Conservation (phyloP, 1,284 basidiomycete genomes). For the Apiotrichum sp. region DNA sequence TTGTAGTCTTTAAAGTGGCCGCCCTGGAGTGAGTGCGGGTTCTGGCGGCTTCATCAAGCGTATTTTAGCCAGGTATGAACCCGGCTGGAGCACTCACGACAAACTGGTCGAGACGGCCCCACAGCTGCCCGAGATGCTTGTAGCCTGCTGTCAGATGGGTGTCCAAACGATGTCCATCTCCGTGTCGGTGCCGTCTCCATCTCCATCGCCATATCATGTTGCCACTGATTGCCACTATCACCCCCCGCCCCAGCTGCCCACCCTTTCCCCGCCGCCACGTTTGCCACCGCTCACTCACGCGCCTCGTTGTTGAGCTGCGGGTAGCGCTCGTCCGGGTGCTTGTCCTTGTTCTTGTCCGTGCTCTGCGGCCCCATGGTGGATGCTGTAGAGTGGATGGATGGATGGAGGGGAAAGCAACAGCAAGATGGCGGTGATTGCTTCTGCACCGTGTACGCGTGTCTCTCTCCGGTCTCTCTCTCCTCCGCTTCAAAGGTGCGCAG, state of each 20-base stretch:
- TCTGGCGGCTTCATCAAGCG: too few relatives aligned
- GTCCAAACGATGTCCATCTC: neutral
- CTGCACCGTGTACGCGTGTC: too few relatives aligned
- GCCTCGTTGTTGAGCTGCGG: constrained; percentile 59
- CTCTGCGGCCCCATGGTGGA: constrained; percentile 1
- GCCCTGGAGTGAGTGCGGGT: constrained; percentile 22
- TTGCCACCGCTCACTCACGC: constrained; percentile 20
- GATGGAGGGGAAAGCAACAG: neutral
- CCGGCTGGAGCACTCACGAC: constrained; percentile 41
- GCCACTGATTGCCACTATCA: neutral
- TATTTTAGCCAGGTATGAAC: too few relatives aligned
- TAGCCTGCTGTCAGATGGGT: constrained; percentile 22
- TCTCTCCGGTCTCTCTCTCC: too few relatives aligned
- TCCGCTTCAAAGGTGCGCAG: neutral
- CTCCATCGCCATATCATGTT: neutral
- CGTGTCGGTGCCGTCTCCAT: too few relatives aligned
- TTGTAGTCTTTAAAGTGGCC: constrained; percentile 72
- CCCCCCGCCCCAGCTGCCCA: neutral
- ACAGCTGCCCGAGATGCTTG: constrained; percentile 31
- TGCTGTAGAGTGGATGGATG: neutral
- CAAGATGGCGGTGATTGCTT: neutral
- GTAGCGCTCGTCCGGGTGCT: constrained; percentile 47
- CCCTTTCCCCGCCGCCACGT: neutral
- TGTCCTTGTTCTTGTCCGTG: neutral
- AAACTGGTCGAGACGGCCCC: constrained; percentile 62